phyloP scores from a whole-genome alignment of 1,284 basidiomycete species.

The Athelia sp. region DNA sequence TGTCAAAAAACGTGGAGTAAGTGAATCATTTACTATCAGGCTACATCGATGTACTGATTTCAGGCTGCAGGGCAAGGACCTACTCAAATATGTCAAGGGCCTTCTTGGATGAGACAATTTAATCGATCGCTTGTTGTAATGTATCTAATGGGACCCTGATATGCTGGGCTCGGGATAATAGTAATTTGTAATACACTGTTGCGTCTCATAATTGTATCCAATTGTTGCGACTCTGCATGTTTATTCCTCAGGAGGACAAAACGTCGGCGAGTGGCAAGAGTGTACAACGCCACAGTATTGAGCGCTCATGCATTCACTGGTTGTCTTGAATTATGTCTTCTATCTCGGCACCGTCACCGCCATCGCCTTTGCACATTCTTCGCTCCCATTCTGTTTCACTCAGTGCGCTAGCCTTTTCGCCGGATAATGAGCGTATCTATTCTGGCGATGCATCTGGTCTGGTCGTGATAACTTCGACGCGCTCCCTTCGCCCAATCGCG shows the following conservation, averaged over 20 bases:
- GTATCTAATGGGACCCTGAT: too few relatives aligned
- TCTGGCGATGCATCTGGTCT: conserved; percentile 75
- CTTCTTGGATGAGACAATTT: conserved; percentile 44
- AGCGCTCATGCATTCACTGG: too few relatives aligned
- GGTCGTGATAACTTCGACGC: conserved; percentile 69
- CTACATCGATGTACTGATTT: conserved; percentile 2
- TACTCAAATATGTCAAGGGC: conserved; percentile 68
- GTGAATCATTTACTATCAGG: too few relatives aligned
- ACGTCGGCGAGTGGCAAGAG: too few relatives aligned
- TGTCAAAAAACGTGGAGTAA: conserved; percentile 67
- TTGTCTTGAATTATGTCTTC: neutral
- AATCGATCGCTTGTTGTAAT: too few relatives aligned
- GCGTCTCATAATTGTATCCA: too few relatives aligned
- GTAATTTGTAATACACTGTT: too few relatives aligned
- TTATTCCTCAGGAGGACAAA: too few relatives aligned
- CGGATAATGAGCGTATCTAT: conserved; percentile 72
- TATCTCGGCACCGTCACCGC: conserved; percentile 20
- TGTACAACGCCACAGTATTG: too few relatives aligned
- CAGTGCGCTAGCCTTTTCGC: conserved; percentile 51
- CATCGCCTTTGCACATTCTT: conserved; percentile 69
- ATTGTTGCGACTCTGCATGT: too few relatives aligned
- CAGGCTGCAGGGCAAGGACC: conserved; percentile 55
- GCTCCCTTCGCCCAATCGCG: conserved; percentile 62
- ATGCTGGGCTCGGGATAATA: too few relatives aligned
- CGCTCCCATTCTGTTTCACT: conserved; percentile 65